Evolutionary conservation across 1,284 basidiomycete genomes (phyloP), one percentile per base, ranked within the genome.

Genomic region (Ceratobasidium sp.): DNA sequence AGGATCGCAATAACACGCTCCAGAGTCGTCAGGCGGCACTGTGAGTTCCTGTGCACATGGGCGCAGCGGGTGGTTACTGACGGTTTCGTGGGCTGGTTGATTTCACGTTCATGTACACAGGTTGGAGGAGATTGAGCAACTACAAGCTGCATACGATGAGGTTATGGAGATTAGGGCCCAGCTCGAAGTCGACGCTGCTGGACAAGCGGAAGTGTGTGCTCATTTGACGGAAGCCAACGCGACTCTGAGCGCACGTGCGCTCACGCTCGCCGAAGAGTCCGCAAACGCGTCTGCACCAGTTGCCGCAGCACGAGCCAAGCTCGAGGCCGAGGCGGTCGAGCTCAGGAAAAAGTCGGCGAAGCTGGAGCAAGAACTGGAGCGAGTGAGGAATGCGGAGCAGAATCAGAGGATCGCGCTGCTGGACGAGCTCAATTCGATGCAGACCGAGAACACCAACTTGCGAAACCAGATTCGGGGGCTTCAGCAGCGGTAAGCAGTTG

Each of bases 221-320:
- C 87, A 93, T 76, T 86, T 96, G 39, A 85, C 86, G 0, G 90
- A 93, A 60, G 90, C 89, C 12, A 96, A 96, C 80, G 87, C 90
- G 73, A 81, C 84, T 1, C 85, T 96, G 43, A 92, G 89, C 61
- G 88, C 92, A 5, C 85, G 86, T 59, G 86, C 90, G 6, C 83
- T 94, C 3, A 81, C 86, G 5, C 85, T 96, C 26, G 92, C 93
- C 0, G 89, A 90, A 76, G 92, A 94, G 76, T 91, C 87, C 0
- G 90, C 88, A 0, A 80, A 82, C 23, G 88, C 86, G 0, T 85
- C 87, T 1, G 88, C 82, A 71, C 46, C 72, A 3, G 58, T 65
- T 4, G 62, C 32, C 14, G 48, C 55, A 8, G 62, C 55, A 8
- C 59, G 71, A 12, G 36, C 72, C n/a, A 86, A 88, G 76, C 80